Base-by-base conservation (phyloP, 148 eudicot genomes). In the Chenopodium suecicum region DNA sequence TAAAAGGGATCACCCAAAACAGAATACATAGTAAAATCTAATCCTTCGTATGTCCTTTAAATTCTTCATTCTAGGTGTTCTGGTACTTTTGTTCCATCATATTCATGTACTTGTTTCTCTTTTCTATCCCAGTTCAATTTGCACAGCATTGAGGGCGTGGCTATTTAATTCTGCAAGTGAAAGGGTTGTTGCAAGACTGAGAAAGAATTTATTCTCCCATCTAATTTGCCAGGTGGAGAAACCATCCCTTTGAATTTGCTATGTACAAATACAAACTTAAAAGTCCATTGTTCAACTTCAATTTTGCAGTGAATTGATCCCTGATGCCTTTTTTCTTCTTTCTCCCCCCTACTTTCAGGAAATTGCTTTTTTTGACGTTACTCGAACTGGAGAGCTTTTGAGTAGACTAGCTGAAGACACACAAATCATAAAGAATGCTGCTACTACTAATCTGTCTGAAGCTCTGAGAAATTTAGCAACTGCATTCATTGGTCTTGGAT, bases 401-500 rank as follows among this genome's bases (percentile, higher is more conserved):
- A 95, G 96, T 79, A 93, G 98, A 81, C 87, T 95, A 64, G 93
- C 96, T 74, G 98, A 95, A 84, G 97, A 93, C 82, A 95, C 98
- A 20, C 98, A 93, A 80, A 92, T 95, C 67, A 95, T 95, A 66
- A 95, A 95, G 79, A 93, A 91, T 87, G 98, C 98, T 78, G 98
- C 98, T 70, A 95, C 97, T 17, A 90, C 96, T 32, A 95, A 95
- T 83, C 96, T 95, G 76, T 95, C 97, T 52, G 96, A 95, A 86
- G 94, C 94, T 47, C 81, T 95, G 72, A 84, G 91, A 78, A 95
- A 91, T 85, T 85, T 95, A 31, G 82, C 96, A 46, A 95, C 96
- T 79, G 92, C 89, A 31, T 74, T 82, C 83, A 91, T 95, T 80
- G 98, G 98, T 41, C 92, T 95, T 82, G 92, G 88, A 4, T 93